These are phyloP conservation scores for Acanthamoeba lenticulata DNA, from an alignment of 208 protist genomes.

Conservation along the genomic window DNA sequence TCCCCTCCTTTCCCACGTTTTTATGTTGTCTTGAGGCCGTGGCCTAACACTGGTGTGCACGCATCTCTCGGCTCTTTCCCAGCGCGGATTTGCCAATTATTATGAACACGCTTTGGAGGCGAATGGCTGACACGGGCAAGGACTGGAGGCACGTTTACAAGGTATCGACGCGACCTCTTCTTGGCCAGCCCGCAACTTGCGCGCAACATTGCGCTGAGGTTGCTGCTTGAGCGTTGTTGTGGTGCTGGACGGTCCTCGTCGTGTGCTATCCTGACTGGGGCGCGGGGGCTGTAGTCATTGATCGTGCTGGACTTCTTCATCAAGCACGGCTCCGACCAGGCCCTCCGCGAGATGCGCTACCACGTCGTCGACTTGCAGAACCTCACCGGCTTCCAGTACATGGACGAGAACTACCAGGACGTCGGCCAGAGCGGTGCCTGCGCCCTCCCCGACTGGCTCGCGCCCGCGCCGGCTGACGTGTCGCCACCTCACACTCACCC, in stretches of 20 bases:
- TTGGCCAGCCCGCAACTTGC: not conserved
- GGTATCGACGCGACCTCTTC: not conserved
- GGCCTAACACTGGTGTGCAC: not conserved
- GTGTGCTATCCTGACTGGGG: not conserved
- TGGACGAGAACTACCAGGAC: not conserved
- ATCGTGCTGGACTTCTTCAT: not conserved
- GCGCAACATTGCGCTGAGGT: not conserved
- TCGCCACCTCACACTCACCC: not conserved
- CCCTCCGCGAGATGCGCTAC: not conserved
- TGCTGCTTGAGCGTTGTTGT: not conserved
- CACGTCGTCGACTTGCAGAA: not conserved
- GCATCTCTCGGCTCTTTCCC: not conserved
- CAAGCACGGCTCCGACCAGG: not conserved
- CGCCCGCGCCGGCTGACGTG: not conserved
- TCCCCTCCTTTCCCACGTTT: not conserved
- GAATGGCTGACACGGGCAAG: not conserved
- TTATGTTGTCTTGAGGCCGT: not conserved
- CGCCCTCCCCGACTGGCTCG: not conserved
- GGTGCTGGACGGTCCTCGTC: not conserved
- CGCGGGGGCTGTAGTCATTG: not conserved
- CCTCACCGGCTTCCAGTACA: not conserved
- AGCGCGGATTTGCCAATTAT: not conserved
- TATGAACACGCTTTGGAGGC: not conserved
- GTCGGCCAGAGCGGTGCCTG: not conserved
- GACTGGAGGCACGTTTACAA: conserved; percentile 36